phyloP scores from a whole-genome alignment of 1,139 yeast genomes.

The Debaryomyces coudertii region DNA sequence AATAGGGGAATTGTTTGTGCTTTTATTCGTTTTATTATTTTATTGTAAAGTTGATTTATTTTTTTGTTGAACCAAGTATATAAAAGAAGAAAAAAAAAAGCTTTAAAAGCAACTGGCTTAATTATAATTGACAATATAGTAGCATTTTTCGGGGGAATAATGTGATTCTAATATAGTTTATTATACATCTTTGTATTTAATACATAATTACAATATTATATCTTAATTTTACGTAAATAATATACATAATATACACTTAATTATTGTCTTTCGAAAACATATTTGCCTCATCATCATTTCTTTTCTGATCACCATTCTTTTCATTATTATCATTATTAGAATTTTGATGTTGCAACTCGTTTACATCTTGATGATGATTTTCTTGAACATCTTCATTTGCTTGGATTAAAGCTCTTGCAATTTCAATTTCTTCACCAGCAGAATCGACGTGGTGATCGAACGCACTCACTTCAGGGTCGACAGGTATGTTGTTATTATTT shows the following conservation, averaged over 20 bases:
- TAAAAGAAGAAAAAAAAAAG: constrained; percentile 9
- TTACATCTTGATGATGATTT: constrained; percentile 11
- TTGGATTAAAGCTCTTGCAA: constrained; percentile 67
- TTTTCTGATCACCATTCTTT: constrained; percentile 11
- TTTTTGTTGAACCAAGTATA: constrained; percentile 1
- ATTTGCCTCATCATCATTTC: constrained; percentile 26
- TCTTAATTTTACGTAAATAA: constrained; percentile 3
- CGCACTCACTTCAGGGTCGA: constrained; percentile 62
- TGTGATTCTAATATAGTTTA: constrained; percentile 5
- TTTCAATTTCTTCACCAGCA: constrained; percentile 60
- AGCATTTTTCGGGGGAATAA: constrained; percentile 19
- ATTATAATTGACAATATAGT: not conserved
- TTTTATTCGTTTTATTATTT: not conserved
- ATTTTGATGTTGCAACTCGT: constrained; percentile 1
- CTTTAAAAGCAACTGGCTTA: not conserved
- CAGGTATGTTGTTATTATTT: constrained; percentile 39
- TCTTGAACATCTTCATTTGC: constrained; percentile 50
- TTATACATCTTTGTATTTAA: not conserved
- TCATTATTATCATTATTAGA: constrained; percentile 7
- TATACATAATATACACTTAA: constrained; percentile 9
- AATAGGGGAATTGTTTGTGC: constrained; percentile 17
- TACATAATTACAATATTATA: constrained; percentile 4
- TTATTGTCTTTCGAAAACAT: constrained; percentile 30
- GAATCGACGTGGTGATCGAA: constrained; percentile 47
- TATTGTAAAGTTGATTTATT: not conserved